Conservation (phyloP, 345 rosid genomes). For the Linum trigynum region DNA sequence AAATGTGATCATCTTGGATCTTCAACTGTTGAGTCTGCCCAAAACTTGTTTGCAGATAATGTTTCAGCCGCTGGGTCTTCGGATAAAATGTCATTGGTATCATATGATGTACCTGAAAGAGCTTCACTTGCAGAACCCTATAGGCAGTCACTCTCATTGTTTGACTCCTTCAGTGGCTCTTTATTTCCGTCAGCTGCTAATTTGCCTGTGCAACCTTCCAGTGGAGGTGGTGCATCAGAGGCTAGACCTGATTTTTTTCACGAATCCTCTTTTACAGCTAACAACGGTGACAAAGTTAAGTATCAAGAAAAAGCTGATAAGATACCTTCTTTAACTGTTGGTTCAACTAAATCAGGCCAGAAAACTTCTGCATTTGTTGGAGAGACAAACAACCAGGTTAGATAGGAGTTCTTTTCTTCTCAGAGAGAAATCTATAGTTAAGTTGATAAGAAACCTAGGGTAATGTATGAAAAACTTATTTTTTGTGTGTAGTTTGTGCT, state of each 20-base stretch:
- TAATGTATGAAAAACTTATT: background rate
- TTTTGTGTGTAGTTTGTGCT: background rate
- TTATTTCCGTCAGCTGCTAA: constrained; percentile 14
- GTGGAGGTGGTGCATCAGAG: constrained; percentile 17
- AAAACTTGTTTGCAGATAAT: constrained; percentile 1
- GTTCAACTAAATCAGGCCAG: constrained; percentile 13
- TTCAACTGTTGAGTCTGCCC: background rate
- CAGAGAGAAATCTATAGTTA: background rate
- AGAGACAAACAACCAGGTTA: constrained; percentile 34
- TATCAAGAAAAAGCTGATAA: constrained; percentile 20
- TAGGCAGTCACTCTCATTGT: constrained; percentile 7
- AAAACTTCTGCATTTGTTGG: constrained; percentile 13
- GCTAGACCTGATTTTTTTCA: constrained; percentile 8
- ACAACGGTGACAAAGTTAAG: constrained; percentile 15
- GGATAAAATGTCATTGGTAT: constrained; percentile 11
- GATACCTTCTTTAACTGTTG: constrained; percentile 14
- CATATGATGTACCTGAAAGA: background rate
- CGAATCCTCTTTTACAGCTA: constrained; percentile 7
- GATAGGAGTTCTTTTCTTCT: constrained; percentile 1
- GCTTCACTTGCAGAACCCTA: background rate
- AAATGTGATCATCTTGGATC: background rate
- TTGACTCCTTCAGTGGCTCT: constrained; percentile 6
- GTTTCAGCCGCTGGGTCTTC: constrained; percentile 13
- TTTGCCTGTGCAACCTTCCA: constrained; percentile 17
- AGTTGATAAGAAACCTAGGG: background rate